Percentiles rank a stretch among this genome's conserved stretches.
These are phyloP conservation scores for Kluyveromyces aestuarii DNA, from an alignment of 805 yeast genomes.

Conservation along the genomic window DNA sequence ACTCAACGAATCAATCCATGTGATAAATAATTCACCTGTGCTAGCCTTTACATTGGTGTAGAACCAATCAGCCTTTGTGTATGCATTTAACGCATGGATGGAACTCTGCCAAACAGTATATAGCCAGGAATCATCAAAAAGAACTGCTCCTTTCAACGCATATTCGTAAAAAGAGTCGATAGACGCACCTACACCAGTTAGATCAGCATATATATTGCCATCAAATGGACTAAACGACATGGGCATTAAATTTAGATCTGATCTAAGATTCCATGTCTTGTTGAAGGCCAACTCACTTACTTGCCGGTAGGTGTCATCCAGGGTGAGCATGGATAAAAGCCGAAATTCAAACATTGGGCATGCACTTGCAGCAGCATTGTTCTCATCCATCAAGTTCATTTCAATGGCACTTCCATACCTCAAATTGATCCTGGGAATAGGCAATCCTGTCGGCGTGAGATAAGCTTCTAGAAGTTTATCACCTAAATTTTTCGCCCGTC, in stretches of 20 bases:
- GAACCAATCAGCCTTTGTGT: constrained; percentile 43
- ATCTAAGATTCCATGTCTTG: constrained; percentile 60
- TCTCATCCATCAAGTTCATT: constrained; percentile 42
- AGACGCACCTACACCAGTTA: constrained; percentile 85
- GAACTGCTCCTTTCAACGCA: constrained; percentile 64
- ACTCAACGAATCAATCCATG: constrained; percentile 79
- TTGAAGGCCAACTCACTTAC: constrained; percentile 54
- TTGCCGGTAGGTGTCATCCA: constrained; percentile 60
- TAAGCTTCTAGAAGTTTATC: constrained; percentile 62
- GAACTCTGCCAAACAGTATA: constrained; percentile 49
- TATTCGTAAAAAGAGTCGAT: constrained; percentile 88
- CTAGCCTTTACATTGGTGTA: constrained; percentile 47
- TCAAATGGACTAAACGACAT: constrained; percentile 61
- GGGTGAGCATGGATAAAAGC: constrained; percentile 62
- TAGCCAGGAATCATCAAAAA: constrained; percentile 54
- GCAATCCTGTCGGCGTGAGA: constrained; percentile 53
- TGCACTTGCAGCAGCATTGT: constrained; percentile 84
- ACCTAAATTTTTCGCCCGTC: constrained; percentile 69
- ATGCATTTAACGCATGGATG: constrained; percentile 47
- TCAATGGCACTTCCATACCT: constrained; percentile 44
- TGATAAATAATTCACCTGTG: constrained; percentile 40
- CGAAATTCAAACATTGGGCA: constrained; percentile 77
- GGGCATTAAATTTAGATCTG: constrained; percentile 58
- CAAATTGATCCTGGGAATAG: constrained; percentile 73
- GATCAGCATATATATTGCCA: constrained; percentile 45